Evolutionary conservation across 208 protist genomes (phyloP), one percentile per base, ranked within the genome.

Genomic region (Wallacemonas collosoma): DNA sequence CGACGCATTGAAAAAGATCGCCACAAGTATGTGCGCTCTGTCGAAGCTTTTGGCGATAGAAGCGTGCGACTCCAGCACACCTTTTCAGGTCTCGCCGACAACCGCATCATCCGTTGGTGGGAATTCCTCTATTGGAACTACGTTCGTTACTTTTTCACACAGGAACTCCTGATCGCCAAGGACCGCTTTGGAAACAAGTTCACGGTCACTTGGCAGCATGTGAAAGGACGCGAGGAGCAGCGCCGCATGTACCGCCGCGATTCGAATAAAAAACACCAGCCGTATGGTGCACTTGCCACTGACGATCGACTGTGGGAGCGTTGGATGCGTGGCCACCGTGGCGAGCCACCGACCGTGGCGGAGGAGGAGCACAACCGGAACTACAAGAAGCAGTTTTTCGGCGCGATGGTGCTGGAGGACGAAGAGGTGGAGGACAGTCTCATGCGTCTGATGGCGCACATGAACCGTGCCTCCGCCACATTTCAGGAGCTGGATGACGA

Each of bases 151-250:
- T 88, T 93, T 61, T 96, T 96, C 74, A 96, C 92, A 35, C 89
- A 94, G 72, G 92, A 96, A 67, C 71, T 88, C 6, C 89, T 96
- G 64, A 93, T 96, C 57, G 92, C 88, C 9, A 96, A 96, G 75
- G 92, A 96, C 64, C 89, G 92, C 68, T 96, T 91, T 69, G 92
- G 92, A 26, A 96, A 96, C 75, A 93, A 93, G 76, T 94, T 96
- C 50, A 93, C 88, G 26, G 88, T 94, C 40, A 95, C 89, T 41
- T 96, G 92, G 89, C 85, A 93, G 68, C 92, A 89, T 48, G 71
- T 87, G 15, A 93, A 94, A 43, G 82, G 82, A 4, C 87, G 92
- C 14, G 88, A 93, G 85, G 92, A 96, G 82, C 87, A 93, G 78
- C 92, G 92, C 3, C 78, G 85, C 38, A 94, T 93, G 87, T 96